A percentile compares a stretch with the other conserved stretches of the same genome.
Conservation (phyloP, 129 eudicot species). For the Pseudognaphalium luteoalbum region DNA sequence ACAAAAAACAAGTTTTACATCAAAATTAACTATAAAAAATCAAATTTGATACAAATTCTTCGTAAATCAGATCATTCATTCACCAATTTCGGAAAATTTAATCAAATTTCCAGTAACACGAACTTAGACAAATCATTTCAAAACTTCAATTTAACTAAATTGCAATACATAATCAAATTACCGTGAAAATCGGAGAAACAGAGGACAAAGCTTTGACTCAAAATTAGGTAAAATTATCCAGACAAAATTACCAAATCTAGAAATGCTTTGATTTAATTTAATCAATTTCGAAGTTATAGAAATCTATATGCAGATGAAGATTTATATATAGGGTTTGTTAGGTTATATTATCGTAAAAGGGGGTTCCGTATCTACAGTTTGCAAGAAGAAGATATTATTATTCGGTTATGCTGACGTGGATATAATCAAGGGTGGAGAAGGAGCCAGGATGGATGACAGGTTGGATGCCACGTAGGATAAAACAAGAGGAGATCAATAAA, state of each 20-base stretch:
- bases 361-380: slow-evolving; percentile 17
- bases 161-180: slow-evolving; percentile 19
- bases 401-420: slow-evolving; percentile 41
- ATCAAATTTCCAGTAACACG: background rate
- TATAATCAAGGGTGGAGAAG: slow-evolving; percentile 19
- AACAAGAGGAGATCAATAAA: slow-evolving; percentile 41
- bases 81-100: background rate
- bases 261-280: slow-evolving; percentile 11
- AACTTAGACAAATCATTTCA: background rate
- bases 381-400: slow-evolving; percentile 34
- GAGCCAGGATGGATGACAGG: slow-evolving; percentile 44
- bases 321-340: slow-evolving; percentile 49
- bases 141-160: slow-evolving; percentile 1
- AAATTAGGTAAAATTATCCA: slow-evolving; percentile 26
- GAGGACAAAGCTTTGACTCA: slow-evolving; percentile 24
- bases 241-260: slow-evolving; percentile 13
- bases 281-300: slow-evolving; percentile 13
- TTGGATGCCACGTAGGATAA: slow-evolving; percentile 38
- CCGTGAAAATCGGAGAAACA: slow-evolving; percentile 27
- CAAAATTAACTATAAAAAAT: background rate
- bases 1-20: background rate
- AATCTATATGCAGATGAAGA: slow-evolving; percentile 23
- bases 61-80: slow-evolving; percentile 7
- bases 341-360: slow-evolving; percentile 24
- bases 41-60: slow-evolving; percentile 3